Evolutionary conservation across 305 asterid species (phyloP).

Genomic region (Fraxinus latifolia): DNA sequence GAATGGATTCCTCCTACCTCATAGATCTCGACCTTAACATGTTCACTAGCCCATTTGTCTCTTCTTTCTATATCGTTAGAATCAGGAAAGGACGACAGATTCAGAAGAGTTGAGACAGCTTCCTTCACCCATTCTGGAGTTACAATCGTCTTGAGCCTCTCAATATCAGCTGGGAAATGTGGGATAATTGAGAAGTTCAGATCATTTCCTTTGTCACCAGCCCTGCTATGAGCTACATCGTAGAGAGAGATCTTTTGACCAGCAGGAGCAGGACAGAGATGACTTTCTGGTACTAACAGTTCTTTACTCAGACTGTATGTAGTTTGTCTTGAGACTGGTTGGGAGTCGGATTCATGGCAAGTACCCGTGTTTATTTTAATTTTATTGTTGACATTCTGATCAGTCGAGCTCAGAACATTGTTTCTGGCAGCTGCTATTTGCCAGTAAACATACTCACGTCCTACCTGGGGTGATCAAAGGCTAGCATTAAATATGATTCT

Average conservation of each 20-base stretch:
- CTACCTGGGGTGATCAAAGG: constrained; percentile 42
- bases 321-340: constrained; percentile 23
- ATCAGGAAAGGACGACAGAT: constrained; percentile 52
- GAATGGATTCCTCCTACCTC: constrained; percentile 74
- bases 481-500: constrained; percentile 13
- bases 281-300: constrained; percentile 18
- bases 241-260: constrained; percentile 60
- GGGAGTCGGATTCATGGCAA: constrained; percentile 25
- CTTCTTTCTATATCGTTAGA: constrained; percentile 37
- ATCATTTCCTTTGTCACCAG: constrained; percentile 91
- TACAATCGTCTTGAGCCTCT: constrained; percentile 62
- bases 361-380: constrained; percentile 21
- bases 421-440: constrained; percentile 45
- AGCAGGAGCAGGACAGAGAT: constrained; percentile 50
- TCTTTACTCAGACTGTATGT: constrained; percentile 25
- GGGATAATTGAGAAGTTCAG: constrained; percentile 83
- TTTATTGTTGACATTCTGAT: constrained; percentile 19
- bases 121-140: constrained; percentile 75
- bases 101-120: constrained; percentile 52
- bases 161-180: constrained; percentile 66
- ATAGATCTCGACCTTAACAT: constrained; percentile 73
- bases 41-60: constrained; percentile 44
- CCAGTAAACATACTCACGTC: constrained; percentile 70
- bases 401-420: constrained; percentile 27
- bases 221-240: constrained; percentile 74